Evolutionary conservation across 192 early-diverging fungal genomes (phyloP), one percentile per base, ranked within the genome.

Genomic region (Gonapodya sp.): DNA sequence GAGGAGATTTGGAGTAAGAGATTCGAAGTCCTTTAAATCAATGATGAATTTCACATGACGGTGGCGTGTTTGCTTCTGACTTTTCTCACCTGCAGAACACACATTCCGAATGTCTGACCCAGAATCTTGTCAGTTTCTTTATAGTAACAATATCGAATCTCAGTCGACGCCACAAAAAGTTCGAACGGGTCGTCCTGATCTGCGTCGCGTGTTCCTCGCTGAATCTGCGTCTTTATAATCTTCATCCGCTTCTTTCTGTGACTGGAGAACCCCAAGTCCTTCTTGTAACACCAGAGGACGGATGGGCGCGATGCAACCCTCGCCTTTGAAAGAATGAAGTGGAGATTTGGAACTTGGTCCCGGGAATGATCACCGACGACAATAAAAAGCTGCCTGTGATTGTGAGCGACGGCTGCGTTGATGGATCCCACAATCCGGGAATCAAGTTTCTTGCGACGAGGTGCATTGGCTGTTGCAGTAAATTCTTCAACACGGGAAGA

Each of bases 221-320:
- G 95, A 81, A 99, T 94, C 83, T 98, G 95, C 75, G 91, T 92
- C 88, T 97, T 97, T 84, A 99, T 95, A 86, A 96, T 96, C 35
- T 92, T 92, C 87, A 96, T 96, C 72, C 97, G 89, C 92, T 99
- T 98, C 84, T 97, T 97, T 81, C 96, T 93, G 86, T 99, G 94
- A 81, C 92, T 93, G 36, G 89, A 94, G 86, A 99, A 99, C 2
- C 96, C 95, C 0, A 99, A 90, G 0, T 98, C 96, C 86, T 98
- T 99, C 84, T 99, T 98, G 89, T 99, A 99, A 87, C 97, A 99
- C 97, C 97, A 99, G 34, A 99, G 91, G n/a, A 99, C 97, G 18
- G 92, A 94, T 16, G 97, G 96, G 35, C 96, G 87, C 1, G 93
- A 91, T 0, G 93, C 89, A 18, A 97, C 94, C 79, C 95, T 91